Percentiles rank a stretch among this genome's conserved stretches.
These are phyloP conservation scores for Neopestalotiopsis clavispora DNA, from an alignment of 2,329 filamentous ascomycete genomes.

Conservation along the genomic window DNA sequence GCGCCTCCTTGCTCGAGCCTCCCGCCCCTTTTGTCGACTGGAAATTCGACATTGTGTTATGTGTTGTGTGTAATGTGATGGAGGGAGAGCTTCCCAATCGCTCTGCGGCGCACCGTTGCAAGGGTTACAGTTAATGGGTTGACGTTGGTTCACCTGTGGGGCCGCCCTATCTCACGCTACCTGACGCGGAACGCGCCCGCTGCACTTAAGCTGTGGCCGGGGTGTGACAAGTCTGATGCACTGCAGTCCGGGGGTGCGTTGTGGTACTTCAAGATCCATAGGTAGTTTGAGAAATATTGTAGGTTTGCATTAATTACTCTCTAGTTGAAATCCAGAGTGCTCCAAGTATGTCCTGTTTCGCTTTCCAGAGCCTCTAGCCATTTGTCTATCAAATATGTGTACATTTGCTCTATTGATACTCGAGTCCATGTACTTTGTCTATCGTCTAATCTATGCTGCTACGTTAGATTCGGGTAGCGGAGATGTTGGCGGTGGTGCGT, in stretches of 20 bases:
- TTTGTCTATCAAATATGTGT: background rate
- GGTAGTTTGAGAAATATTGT: background rate
- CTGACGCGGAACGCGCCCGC: constrained; percentile 6
- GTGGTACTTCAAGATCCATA: background rate
- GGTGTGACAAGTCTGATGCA: background rate
- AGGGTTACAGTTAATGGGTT: background rate
- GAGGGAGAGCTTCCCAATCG: background rate
- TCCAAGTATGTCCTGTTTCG: too few relatives aligned
- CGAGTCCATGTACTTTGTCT: background rate
- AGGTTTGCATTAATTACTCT: background rate
- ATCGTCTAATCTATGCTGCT: background rate
- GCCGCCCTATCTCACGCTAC: background rate
- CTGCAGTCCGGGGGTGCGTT: background rate
- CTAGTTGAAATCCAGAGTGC: background rate
- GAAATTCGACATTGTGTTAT: constrained; percentile 52
- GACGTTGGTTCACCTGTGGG: background rate
- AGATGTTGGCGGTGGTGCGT: background rate
- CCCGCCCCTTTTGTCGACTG: constrained; percentile 48
- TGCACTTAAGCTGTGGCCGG: background rate
- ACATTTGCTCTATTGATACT: background rate
- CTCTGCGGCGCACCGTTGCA: background rate
- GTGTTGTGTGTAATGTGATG: constrained; percentile 2
- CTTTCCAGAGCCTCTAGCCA: background rate
- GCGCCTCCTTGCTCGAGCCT: constrained; percentile 51
- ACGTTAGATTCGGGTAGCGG: background rate